Evolutionary conservation across 352 stramenopile genomes (phyloP).

Genomic region (Thalassiosira hispida): DNA sequence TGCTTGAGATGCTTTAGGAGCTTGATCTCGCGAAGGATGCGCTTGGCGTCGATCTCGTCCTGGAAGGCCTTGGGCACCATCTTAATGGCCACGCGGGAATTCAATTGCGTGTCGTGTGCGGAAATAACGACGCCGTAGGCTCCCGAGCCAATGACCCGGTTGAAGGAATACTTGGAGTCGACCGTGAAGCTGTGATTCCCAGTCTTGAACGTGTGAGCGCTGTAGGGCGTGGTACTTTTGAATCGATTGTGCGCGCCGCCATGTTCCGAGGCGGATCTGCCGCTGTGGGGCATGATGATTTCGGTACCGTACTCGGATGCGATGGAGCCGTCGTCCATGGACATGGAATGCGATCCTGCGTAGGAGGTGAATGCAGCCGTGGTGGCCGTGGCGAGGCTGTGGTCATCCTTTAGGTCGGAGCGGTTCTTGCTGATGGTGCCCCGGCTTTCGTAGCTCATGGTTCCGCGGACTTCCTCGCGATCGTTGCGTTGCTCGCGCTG

Average conservation of each 20-base stretch:
- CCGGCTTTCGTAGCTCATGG: constrained; percentile 43
- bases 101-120: constrained; percentile 64
- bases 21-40: constrained; percentile 98
- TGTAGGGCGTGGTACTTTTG: constrained; percentile 63
- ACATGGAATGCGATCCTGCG: constrained; percentile 46
- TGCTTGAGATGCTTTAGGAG: constrained; percentile 89
- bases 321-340: constrained; percentile 58
- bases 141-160: constrained; percentile 76
- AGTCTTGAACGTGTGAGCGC: constrained; percentile 79
- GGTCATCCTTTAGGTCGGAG: constrained; percentile 43
- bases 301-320: constrained; percentile 61
- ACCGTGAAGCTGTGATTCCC: constrained; percentile 85
- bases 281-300: constrained; percentile 48
- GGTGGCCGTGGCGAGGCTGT: constrained; percentile 45
- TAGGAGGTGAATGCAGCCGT: constrained; percentile 54
- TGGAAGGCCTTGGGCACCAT: constrained; percentile 96
- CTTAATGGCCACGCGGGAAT: constrained; percentile 93
- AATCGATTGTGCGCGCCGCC: constrained; percentile 28
- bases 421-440: constrained; percentile 35
- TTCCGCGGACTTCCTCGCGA: constrained; percentile 32
- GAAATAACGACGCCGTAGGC: constrained; percentile 85
- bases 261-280: constrained; percentile 23
- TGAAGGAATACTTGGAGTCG: constrained; percentile 79
- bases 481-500: constrained; percentile 41
- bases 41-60: constrained; percentile 98